These are phyloP conservation scores for Moelleriella libera DNA, from an alignment of 2,329 filamentous ascomycete genomes.

Conservation along the genomic window DNA sequence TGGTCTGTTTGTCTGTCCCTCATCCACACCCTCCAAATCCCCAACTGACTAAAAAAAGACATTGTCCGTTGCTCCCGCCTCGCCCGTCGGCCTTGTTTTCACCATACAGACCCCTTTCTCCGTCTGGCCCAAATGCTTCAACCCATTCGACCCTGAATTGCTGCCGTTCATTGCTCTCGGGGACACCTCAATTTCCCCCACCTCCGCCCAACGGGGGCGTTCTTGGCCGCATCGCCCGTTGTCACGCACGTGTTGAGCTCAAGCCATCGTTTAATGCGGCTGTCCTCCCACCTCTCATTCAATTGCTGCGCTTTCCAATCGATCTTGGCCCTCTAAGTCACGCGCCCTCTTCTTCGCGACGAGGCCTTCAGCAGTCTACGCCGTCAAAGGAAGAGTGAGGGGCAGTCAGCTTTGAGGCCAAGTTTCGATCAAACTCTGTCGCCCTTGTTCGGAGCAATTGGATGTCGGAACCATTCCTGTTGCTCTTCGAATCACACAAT, in stretches of 20 bases:
- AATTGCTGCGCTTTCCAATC: not conserved
- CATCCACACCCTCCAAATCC: slow-evolving; percentile 11
- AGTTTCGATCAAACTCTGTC: too few relatives aligned
- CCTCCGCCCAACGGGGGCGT: not conserved
- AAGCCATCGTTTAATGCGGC: not conserved
- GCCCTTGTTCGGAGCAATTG: too few relatives aligned
- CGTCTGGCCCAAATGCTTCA: not conserved
- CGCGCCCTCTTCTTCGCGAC: too few relatives aligned
- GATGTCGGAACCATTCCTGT: too few relatives aligned
- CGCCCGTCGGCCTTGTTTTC: too few relatives aligned
- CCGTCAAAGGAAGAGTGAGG: too few relatives aligned
- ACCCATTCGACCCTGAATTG: not conserved
- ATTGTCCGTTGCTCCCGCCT: not conserved
- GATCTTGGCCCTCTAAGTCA: not conserved
- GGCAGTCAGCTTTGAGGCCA: too few relatives aligned
- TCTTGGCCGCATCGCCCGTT: not conserved
- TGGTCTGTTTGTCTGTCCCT: not conserved
- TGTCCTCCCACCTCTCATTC: not conserved
- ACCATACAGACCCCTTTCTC: not conserved
- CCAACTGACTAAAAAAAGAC: not conserved
- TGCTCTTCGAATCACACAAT: too few relatives aligned
- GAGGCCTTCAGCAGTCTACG: too few relatives aligned
- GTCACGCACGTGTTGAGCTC: not conserved
- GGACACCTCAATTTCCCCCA: not conserved
- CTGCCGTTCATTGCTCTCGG: not conserved